Conservation (phyloP, 2,329 filamentous ascomycete genomes). For the Neonectria sp. region DNA sequence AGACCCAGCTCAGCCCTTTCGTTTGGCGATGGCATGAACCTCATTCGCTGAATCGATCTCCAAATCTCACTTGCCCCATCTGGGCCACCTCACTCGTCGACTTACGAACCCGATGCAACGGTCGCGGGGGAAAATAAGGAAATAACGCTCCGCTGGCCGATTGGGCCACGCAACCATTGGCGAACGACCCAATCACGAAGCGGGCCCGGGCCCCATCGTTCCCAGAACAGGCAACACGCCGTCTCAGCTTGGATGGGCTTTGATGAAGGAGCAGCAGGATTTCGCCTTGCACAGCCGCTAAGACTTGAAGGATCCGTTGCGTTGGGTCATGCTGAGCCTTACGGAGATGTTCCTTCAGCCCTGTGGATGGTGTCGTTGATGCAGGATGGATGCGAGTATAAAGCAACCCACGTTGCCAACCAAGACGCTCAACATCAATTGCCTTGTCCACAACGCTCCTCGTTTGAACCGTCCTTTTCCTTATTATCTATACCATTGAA, state of each 20-base stretch:
- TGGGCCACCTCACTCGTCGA: neutral
- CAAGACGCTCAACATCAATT: neutral
- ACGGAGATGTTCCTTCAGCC: neutral
- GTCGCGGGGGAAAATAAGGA: neutral
- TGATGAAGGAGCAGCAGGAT: too few relatives aligned
- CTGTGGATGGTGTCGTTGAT: neutral
- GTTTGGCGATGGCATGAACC: neutral
- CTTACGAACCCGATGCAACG: neutral
- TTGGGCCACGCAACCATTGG: constrained; percentile 20
- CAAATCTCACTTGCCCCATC: too few relatives aligned
- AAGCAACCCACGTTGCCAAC: constrained; percentile 6
- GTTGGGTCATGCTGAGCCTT: neutral
- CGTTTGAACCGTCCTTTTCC: neutral
- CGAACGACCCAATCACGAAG: constrained; percentile 34
- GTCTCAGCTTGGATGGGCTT: constrained; percentile 16
- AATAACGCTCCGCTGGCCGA: neutral
- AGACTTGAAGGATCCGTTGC: neutral
- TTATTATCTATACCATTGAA: neutral
- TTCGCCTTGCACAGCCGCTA: too few relatives aligned
- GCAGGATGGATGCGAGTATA: constrained; percentile 17
- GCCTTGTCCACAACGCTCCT: neutral
- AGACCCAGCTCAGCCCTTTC: neutral
- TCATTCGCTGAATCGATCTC: neutral
- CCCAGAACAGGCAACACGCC: neutral
- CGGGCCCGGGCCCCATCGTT: neutral